Percentiles rank a stretch among this genome's conserved stretches.
These are phyloP conservation scores for Senna siamea DNA, from an alignment of 306 rosid genomes.

Conservation along the genomic window DNA sequence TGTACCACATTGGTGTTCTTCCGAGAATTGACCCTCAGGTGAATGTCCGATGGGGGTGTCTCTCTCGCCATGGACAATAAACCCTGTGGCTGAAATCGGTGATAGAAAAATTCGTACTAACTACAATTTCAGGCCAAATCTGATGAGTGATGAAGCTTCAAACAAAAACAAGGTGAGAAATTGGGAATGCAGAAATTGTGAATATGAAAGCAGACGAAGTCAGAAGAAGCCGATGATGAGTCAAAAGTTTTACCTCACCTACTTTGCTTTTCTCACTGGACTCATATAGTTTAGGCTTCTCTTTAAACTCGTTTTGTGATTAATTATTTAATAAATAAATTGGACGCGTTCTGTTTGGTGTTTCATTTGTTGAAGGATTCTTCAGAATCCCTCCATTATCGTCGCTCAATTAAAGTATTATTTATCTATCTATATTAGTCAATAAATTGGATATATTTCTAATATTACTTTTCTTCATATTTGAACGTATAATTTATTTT, in stretches of 20 bases:
- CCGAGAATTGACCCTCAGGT: slow-evolving; percentile 52
- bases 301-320: not conserved
- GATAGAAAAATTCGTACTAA: not conserved
- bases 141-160: not conserved
- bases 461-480: too few relatives aligned
- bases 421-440: too few relatives aligned
- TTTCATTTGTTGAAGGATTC: not conserved
- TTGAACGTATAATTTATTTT: too few relatives aligned
- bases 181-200: not conserved
- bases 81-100: not conserved
- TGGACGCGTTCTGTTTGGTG: not conserved
- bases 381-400: too few relatives aligned
- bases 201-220: not conserved
- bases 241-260: slow-evolving; percentile 21
- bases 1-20: slow-evolving; percentile 51
- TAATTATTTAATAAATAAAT: not conserved
- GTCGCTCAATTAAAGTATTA: too few relatives aligned
- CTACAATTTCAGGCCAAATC: not conserved
- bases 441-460: too few relatives aligned
- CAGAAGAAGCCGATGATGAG: slow-evolving; percentile 2
- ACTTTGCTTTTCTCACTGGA: slow-evolving; percentile 14
- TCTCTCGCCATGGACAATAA: slow-evolving; percentile 49
- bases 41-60: slow-evolving; percentile 44
- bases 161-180: not conserved
- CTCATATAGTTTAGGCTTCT: not conserved